A percentile compares a stretch with the other conserved stretches of the same genome.
These are phyloP conservation scores for Euphrasia confusa DNA, from an alignment of 257 asterid genomes.

Conservation along the genomic window DNA sequence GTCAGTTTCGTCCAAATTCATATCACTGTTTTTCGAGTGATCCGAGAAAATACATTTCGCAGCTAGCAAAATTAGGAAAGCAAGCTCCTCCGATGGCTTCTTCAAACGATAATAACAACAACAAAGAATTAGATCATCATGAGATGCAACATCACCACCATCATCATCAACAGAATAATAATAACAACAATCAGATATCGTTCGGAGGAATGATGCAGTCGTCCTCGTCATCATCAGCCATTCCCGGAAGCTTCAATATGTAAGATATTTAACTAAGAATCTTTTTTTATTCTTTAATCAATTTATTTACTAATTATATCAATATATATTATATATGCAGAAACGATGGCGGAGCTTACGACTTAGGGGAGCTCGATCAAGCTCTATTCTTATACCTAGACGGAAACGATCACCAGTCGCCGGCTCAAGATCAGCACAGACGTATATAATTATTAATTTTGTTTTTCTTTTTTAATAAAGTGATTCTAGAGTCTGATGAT, in stretches of 20 bases:
- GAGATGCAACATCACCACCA: constrained; percentile 29
- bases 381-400: constrained; percentile 66
- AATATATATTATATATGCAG: constrained; percentile 43
- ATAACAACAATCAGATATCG: constrained; percentile 46
- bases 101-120: constrained; percentile 13
- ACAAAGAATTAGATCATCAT: constrained; percentile 24
- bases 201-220: constrained; percentile 62
- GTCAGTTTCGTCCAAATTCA: constrained; percentile 16
- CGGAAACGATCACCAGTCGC: constrained; percentile 50
- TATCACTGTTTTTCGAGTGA: constrained; percentile 8
- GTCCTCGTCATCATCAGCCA: constrained; percentile 46
- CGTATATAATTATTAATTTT: constrained; percentile 29
- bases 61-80: constrained; percentile 13
- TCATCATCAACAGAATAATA: constrained; percentile 25
- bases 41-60: background rate
- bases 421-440: constrained; percentile 50
- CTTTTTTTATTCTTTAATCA: background rate
- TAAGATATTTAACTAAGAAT: constrained; percentile 10
- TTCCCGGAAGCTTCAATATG: constrained; percentile 50
- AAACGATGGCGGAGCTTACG: constrained; percentile 56
- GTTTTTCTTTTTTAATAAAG: background rate
- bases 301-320: background rate
- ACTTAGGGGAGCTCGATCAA: constrained; percentile 84
- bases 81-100: constrained; percentile 31
- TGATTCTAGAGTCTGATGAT: constrained; percentile 5